Evolutionary conservation across 2,329 filamentous ascomycete genomes (phyloP).

Genomic region (Dactylellina sp.): DNA sequence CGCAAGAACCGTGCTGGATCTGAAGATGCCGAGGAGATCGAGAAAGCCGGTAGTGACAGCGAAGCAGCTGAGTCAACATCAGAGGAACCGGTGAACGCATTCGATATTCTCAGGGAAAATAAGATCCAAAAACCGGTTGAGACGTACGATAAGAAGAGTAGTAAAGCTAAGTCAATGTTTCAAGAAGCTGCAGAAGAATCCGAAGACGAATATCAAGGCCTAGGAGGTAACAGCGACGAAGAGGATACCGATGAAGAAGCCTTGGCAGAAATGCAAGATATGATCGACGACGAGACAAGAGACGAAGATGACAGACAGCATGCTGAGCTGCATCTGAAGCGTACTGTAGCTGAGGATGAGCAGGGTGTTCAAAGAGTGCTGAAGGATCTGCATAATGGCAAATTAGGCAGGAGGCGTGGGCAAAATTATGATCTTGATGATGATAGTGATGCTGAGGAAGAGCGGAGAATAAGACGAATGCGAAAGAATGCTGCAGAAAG

Average conservation of each 20-base stretch:
- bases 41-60: conserved; percentile 63
- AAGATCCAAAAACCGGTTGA: conserved; percentile 69
- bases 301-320: conserved; percentile 84
- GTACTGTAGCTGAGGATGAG: conserved; percentile 82
- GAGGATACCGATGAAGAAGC: conserved; percentile 78
- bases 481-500: conserved; percentile 85
- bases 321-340: conserved; percentile 88
- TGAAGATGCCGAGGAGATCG: conserved; percentile 73
- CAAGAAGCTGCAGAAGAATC: conserved; percentile 97
- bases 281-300: conserved; percentile 87
- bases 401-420: conserved; percentile 81
- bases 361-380: conserved; percentile 90
- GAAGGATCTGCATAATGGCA: conserved; percentile 90
- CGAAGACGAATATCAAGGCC: conserved; percentile 95
- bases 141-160: conserved; percentile 84
- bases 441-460: conserved; percentile 88
- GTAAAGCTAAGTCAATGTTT: conserved; percentile 85
- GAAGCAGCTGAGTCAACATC: conserved; percentile 58
- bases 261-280: conserved; percentile 70
- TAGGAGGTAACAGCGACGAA: conserved; percentile 90
- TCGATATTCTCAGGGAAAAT: conserved; percentile 77
- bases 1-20: conserved; percentile 68
- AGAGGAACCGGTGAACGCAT: conserved; percentile 67
- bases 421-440: conserved; percentile 79
- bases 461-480: conserved; percentile 66